Evolutionary conservation across 305 asterid genomes (phyloP), one percentile per base, ranked within the genome.

Genomic region (Fraxinus dipetala): DNA sequence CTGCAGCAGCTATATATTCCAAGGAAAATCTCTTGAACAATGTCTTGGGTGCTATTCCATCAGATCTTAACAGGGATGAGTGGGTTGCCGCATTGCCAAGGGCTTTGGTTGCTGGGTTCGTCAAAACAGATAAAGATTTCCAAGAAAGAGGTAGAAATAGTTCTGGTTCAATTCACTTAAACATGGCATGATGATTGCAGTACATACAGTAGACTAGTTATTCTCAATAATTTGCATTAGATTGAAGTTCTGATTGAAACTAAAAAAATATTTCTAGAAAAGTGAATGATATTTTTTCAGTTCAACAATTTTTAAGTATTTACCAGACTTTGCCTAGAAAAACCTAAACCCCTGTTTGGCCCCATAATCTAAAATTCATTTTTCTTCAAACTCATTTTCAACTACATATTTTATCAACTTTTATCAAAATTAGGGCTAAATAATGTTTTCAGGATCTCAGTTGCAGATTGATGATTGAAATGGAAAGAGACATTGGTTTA

Each of bases 71-170:
- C 83, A 90, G 92, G 69, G 97, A 95, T 28, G 99, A 95, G 87
- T 95, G 99, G 98, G 83, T 90, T 74, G 84, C 92, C 1, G 97
- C 97, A 75, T 82, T 95, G 83, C 98, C 98, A 43, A 87, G 99
- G 92, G 99, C 99, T 86, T 87, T 95, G 86, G 99, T 95, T 76
- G 95, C 99, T 0, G 99, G 97, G 6, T 95, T 95, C 83, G 97
- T 95, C 54, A 95, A 94, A 87, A 95, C 99, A 0, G 99, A 95
- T 81, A 94, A 93, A 85, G 98, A 94, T 86, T 96, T 96, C 85
- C 98, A 96, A 83, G 94, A 93, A 81, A 89, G 87, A 93, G 99
- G 99, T 94, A 90, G 1, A 61, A 20, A 7, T 73, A 43, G 28
- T 51, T 72, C 31, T 38, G 24, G 18, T 65, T 65, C 35, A 63